Evolutionary conservation across 1,284 basidiomycete species (phyloP).

Genomic region (Leccinum holopus): DNA sequence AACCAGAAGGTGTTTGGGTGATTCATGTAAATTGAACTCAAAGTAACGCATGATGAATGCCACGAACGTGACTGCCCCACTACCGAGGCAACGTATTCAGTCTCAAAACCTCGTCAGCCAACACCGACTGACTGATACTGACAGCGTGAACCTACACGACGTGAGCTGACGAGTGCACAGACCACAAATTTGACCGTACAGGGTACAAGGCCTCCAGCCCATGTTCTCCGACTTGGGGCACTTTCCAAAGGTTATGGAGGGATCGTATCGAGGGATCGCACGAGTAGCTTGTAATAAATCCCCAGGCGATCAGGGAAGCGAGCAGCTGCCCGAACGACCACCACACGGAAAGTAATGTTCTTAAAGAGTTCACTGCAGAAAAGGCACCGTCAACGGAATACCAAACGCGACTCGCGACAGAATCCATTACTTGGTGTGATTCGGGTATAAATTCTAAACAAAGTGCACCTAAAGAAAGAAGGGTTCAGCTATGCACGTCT

Average conservation of each 20-base stretch:
- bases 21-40: conserved; percentile 52
- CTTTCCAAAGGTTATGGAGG: conserved; percentile 22
- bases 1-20: conserved; percentile 58
- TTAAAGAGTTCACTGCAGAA: conserved; percentile 49
- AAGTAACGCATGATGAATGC: conserved; percentile 47
- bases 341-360: conserved; percentile 61
- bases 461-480: conserved; percentile 41
- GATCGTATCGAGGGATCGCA: conserved; percentile 33
- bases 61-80: conserved; percentile 46
- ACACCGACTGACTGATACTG: conserved; percentile 17
- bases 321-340: conserved; percentile 63
- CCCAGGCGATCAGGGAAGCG: conserved; percentile 51
- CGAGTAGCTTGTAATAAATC: conserved; percentile 51
- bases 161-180: conserved; percentile 3
- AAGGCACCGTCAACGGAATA: conserved; percentile 7
- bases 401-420: neutral
- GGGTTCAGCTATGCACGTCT: neutral
- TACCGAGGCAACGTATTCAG: conserved; percentile 14
- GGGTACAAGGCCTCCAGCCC: conserved; percentile 53
- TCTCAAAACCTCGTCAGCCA: neutral
- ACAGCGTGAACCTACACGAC: conserved; percentile 40
- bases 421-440: conserved; percentile 42
- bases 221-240: conserved; percentile 50
- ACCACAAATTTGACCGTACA: conserved; percentile 35
- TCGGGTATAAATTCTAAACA: conserved; percentile 57